Evolutionary conservation across 2,329 filamentous ascomycete genomes (phyloP), one percentile per base, ranked within the genome.

Genomic region (Shiraia bambusicola): DNA sequence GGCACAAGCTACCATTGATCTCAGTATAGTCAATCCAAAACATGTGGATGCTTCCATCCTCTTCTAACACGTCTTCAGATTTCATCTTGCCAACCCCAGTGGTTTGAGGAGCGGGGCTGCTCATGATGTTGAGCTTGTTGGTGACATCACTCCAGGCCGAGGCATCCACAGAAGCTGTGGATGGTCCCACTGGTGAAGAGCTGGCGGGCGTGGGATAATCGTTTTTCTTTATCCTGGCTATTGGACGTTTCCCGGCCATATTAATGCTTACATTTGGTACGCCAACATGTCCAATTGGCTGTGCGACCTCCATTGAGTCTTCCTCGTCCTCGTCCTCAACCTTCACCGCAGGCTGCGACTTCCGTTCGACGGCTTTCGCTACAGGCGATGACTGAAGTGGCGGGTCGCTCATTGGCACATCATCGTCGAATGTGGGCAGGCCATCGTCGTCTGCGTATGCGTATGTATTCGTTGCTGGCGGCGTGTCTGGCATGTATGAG

Each of bases 11-110:
- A 45, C 92, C 92, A 59, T 91, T 90, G 64, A 95, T 76, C 65
- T 98, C 93, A 1, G 86, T 89, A 62, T 95, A 98, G 69, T 98
- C 93, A 6, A 88, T 86, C 93, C 93, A 98, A 73, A 96, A 98
- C 74, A 98, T 89, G 54, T 86, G 85, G 22, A 98, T 76, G 56
- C 87, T 94, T 26, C 92, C 93, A 61, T 98, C 91, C 49, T 88
- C 83, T 66, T 97, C 92, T n/a, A 95, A 72, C n/a, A 88, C 90
- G 68, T 95, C 86, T 49, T 86, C 81, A 43, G 88, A 79, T 50
- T 86, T 83, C 34, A 96, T 78, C 70, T 97, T 98, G 28, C 90
- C 90, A 51, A 88, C 80, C 7, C 73, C 77, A 7, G 74, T 77
- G 17, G 75, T 74, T 51, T 89, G 85, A 3, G 80, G 66, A 4